phyloP scores from a whole-genome alignment of 495 filamentous ascomycete genomes.

The Neurospora cerealis region DNA sequence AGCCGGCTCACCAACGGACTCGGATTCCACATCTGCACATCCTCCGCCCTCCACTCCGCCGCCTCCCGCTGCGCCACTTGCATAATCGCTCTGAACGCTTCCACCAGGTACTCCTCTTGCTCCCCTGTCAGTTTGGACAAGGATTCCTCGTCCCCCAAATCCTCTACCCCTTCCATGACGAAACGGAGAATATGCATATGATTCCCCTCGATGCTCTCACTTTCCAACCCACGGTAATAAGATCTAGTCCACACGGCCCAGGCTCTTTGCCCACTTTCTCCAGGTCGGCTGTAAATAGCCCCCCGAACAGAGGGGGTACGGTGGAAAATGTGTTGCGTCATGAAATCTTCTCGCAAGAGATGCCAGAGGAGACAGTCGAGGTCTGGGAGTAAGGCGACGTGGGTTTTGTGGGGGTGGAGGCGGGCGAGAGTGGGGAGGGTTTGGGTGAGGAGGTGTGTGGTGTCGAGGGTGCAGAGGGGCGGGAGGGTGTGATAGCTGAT shows the following conservation, averaged over 20 bases:
- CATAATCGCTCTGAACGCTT: slow-evolving; percentile 48
- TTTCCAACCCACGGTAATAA: slow-evolving; percentile 41
- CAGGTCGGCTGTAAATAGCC: slow-evolving; percentile 40
- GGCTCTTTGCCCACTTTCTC: slow-evolving; percentile 16
- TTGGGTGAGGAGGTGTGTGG: slow-evolving; percentile 32
- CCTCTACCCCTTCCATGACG: slow-evolving; percentile 39
- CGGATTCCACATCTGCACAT: slow-evolving; percentile 46
- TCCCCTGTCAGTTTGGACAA: background rate
- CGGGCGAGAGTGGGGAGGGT: slow-evolving; percentile 32
- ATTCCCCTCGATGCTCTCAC: slow-evolving; percentile 42
- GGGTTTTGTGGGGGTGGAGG: slow-evolving; percentile 29
- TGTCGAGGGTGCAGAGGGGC: slow-evolving; percentile 45
- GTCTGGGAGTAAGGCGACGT: slow-evolving; percentile 65
- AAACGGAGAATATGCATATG: slow-evolving; percentile 71
- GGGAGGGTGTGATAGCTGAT: slow-evolving; percentile 32
- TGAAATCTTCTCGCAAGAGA: slow-evolving; percentile 77
- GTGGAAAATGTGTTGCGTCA: slow-evolving; percentile 43
- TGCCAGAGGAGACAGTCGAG: slow-evolving; percentile 73
- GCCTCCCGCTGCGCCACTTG: slow-evolving; percentile 28
- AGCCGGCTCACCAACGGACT: slow-evolving; percentile 18
- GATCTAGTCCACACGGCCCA: slow-evolving; percentile 79
- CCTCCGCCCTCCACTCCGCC: slow-evolving; percentile 31
- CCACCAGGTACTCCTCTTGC: slow-evolving; percentile 30
- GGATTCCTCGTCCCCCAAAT: background rate
- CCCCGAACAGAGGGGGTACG: slow-evolving; percentile 55